A percentile compares a stretch with the other conserved stretches of the same genome.
Evolutionary conservation across 73 alveolate genomes (phyloP).

Genomic region (Diophrys sp.): DNA sequence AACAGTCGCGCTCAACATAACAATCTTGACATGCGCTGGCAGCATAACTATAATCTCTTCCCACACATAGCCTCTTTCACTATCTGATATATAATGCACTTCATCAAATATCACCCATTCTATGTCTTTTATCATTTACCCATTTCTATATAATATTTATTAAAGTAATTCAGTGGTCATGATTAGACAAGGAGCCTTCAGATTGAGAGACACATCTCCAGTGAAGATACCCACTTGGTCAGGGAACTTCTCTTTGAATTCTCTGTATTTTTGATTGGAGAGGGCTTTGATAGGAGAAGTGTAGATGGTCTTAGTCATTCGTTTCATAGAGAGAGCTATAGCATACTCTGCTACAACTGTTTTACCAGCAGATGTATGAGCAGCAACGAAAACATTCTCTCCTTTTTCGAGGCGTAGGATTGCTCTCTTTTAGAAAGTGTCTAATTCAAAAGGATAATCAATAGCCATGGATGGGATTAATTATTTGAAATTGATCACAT

Average conservation of each 20-base stretch:
- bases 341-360: constrained; percentile 99
- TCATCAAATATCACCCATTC: constrained; percentile 97
- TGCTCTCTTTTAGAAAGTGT: constrained; percentile 92
- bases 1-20: constrained; percentile 97
- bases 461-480: constrained; percentile 61
- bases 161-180: constrained; percentile 98
- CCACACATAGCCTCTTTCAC: constrained; percentile 99
- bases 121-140: constrained; percentile 77
- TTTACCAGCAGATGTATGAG: constrained; percentile 99
- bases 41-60: constrained; percentile 96
- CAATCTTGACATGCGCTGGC: constrained; percentile 88
- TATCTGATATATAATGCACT: constrained; percentile 95
- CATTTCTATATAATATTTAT: constrained; percentile 79
- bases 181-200: constrained; percentile 90
- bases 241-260: constrained; percentile 86
- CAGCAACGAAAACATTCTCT: constrained; percentile 95
- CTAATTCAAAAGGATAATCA: constrained; percentile 85
- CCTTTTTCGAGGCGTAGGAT: constrained; percentile 86
- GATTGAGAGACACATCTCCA: constrained; percentile 86
- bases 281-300: constrained; percentile 98
- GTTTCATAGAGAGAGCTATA: constrained; percentile 90
- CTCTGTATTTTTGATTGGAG: constrained; percentile 96
- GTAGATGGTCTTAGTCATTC: constrained; percentile 90
- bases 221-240: constrained; percentile 94
- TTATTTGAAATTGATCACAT: constrained; percentile 30